Evolutionary conservation across 371 early-diverging fungal species (phyloP).

Genomic region (Mortierella sp.): DNA sequence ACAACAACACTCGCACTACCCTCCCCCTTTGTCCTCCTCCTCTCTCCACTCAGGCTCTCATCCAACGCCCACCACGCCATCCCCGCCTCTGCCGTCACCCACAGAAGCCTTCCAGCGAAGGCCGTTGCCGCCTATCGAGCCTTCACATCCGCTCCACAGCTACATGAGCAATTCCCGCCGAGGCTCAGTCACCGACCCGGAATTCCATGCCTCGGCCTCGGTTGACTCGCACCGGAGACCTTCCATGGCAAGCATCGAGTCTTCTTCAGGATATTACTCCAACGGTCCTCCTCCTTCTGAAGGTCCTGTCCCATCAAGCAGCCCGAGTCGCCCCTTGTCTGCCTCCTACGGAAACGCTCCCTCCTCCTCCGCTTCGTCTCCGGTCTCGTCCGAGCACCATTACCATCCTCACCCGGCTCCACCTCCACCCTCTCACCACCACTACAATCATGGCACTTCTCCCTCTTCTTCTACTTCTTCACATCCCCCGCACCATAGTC

Average conservation of each 20-base stretch:
- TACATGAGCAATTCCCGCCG: constrained; percentile 12
- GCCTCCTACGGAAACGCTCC: no score
- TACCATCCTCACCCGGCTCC: no score
- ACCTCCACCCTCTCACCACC: not conserved
- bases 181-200: constrained; percentile 7
- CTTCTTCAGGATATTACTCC: not conserved
- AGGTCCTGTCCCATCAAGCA: not conserved
- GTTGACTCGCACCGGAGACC: constrained; percentile 14
- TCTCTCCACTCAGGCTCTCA: not conserved
- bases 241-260: constrained; percentile 1
- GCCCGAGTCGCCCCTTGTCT: no score
- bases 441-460: constrained; percentile 18
- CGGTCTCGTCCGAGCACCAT: no score
- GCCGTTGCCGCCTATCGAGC: constrained; percentile 10
- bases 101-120: constrained; percentile 7
- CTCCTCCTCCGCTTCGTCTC: no score
- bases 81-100: constrained; percentile 9
- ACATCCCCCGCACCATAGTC: not conserved
- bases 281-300: not conserved
- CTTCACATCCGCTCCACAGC: constrained; percentile 1
- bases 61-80: constrained; percentile 5
- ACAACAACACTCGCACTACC: not conserved
- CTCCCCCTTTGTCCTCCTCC: not conserved
- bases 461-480: constrained; percentile 6
- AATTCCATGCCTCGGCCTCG: constrained; percentile 5